These are phyloP conservation scores for Geranium incanum DNA, from an alignment of 441 rosid genomes.

Conservation along the genomic window DNA sequence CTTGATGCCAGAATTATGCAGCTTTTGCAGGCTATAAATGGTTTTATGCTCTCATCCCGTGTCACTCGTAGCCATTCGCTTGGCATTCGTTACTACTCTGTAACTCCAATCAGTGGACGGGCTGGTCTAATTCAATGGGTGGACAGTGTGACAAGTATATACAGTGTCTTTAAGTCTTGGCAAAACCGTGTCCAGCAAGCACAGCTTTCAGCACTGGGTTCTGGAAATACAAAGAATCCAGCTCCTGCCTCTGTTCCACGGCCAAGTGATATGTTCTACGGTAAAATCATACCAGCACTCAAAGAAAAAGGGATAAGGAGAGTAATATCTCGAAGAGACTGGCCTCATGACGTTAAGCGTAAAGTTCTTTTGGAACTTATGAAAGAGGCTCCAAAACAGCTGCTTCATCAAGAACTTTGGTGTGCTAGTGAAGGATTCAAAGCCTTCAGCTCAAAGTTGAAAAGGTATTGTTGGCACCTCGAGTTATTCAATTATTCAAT, in stretches of 20 bases:
- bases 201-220: constrained; percentile 51
- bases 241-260: constrained; percentile 79
- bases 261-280: constrained; percentile 98
- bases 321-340: constrained; percentile 95
- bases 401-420: constrained; percentile 94
- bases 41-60: constrained; percentile 58
- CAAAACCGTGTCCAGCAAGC: constrained; percentile 83
- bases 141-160: constrained; percentile 85
- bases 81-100: constrained; percentile 85
- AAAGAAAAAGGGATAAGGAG: constrained; percentile 97
- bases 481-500: background rate
- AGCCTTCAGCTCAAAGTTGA: constrained; percentile 81
- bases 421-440: constrained; percentile 98
- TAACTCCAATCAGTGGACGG: constrained; percentile 96
- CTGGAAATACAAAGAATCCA: constrained; percentile 49
- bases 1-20: constrained; percentile 99
- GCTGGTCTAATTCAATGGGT: constrained; percentile 99
- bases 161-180: constrained; percentile 93
- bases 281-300: constrained; percentile 97
- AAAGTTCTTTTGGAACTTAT: constrained; percentile 93
- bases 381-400: constrained; percentile 92
- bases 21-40: constrained; percentile 85
- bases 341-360: constrained; percentile 99
- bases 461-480: constrained; percentile 44
- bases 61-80: constrained; percentile 48